Base-by-base conservation (phyloP, 139 green algal species). In the Coccomyxa sp. region DNA sequence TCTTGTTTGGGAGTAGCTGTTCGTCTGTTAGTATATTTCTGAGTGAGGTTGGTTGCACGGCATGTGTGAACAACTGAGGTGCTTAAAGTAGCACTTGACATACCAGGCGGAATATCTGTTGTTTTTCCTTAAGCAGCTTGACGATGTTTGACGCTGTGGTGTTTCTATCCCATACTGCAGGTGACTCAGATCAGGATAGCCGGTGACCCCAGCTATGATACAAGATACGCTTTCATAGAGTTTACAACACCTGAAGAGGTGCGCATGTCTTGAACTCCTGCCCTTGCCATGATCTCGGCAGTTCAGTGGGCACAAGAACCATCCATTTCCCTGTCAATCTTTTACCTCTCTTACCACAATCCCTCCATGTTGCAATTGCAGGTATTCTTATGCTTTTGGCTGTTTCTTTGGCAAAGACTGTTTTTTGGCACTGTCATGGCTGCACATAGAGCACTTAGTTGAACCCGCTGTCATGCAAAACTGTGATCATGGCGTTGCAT, bases 151-250 rank as follows among this genome's bases (percentile, higher is more conserved):
- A 51, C 3, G 38, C 3, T 51, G 38, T 51, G 3, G 38, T 51
- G 38, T 51, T 51, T 51, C 58, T 79, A 13, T 23, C 13, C 3
- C 21, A 13, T 17, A 67, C 0, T 45, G 45, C 68, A 86, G 82
- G 83, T 89, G 66, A 87, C 82, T 16, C 79, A 87, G 16, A 87
- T 87, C 67, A 79, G 82, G n/a, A 84, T 89, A 57, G 82, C 86
- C 18, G 86, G 86, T 9, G 86, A 89, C 67, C 86, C 86, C 14
- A 82, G 79, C 0, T 89, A 85, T 51, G 82, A 87, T 23, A 89
- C 86, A 23, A 74, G 86, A 23, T 89, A 87, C 74, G 82, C 86
- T n/a, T 89, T 89, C 79, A 85, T 89, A 17, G 86, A 89, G 75
- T 89, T 89, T 67, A 79, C 67, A 58, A 67, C 79, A 18, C 77